phyloP scores from a whole-genome alignment of 2,329 filamentous ascomycete species.

The Xylaria sp. region DNA sequence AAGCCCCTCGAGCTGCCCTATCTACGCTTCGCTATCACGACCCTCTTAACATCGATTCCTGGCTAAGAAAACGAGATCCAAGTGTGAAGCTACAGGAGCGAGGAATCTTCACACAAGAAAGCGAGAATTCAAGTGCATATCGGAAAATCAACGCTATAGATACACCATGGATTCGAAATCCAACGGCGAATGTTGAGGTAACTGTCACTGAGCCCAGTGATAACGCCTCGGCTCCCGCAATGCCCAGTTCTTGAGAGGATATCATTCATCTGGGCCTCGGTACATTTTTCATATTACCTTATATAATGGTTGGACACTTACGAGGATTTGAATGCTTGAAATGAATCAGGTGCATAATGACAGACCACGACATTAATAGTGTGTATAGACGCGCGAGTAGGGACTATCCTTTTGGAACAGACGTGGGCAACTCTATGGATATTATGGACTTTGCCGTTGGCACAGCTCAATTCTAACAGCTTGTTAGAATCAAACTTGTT shows the following conservation, averaged over 20 bases:
- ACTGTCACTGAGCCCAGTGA: background rate
- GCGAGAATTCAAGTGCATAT: slow-evolving; percentile 13
- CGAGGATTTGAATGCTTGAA: background rate
- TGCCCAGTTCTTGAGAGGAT: background rate
- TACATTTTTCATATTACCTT: background rate
- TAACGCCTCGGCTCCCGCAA: background rate
- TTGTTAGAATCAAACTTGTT: background rate
- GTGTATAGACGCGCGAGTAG: slow-evolving; percentile 15
- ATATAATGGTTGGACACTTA: background rate
- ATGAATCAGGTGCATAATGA: slow-evolving; percentile 9
- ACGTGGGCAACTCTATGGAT: slow-evolving; percentile 4
- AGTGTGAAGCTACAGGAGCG: slow-evolving; percentile 22
- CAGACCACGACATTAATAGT: slow-evolving; percentile 18
- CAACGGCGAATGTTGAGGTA: background rate
- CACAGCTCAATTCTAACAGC: background rate
- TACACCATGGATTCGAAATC: slow-evolving; percentile 27
- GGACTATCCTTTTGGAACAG: background rate
- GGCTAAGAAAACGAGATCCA: slow-evolving; percentile 41
- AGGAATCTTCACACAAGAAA: slow-evolving; percentile 34
- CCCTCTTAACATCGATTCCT: slow-evolving; percentile 32
- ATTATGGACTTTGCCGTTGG: background rate
- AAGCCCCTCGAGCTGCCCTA: slow-evolving; percentile 43
- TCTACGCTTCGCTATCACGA: slow-evolving; percentile 46
- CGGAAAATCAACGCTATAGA: slow-evolving; percentile 30
- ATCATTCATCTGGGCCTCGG: background rate